A percentile compares a stretch with the other conserved stretches of the same genome.
These are phyloP conservation scores for Polychytrium aggregatum DNA, from an alignment of 192 early-diverging fungal genomes.

Conservation along the genomic window DNA sequence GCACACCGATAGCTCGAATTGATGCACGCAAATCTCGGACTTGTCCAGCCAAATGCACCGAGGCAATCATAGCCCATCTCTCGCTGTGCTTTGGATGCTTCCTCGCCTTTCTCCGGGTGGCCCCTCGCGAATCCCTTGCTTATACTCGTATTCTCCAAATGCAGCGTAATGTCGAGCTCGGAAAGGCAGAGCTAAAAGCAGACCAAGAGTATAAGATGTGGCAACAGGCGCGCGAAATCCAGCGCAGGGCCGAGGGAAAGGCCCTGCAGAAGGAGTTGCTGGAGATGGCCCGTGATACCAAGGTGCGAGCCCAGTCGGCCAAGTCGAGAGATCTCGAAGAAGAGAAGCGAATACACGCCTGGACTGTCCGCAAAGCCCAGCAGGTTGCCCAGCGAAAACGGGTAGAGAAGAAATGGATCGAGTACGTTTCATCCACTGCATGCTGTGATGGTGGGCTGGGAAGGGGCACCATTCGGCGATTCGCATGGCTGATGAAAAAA, in stretches of 20 bases:
- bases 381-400: slow-evolving; percentile 21
- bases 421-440: slow-evolving; percentile 8
- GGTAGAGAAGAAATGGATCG: slow-evolving; percentile 20
- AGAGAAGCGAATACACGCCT: slow-evolving; percentile 13
- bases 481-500: too few relatives aligned
- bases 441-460: neutral
- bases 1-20: neutral
- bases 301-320: neutral
- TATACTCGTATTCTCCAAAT: neutral
- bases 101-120: neutral
- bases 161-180: neutral
- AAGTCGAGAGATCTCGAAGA: slow-evolving; percentile 8
- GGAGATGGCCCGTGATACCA: neutral
- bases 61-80: neutral
- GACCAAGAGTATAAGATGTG: slow-evolving; percentile 2
- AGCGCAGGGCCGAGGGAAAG: neutral
- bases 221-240: neutral
- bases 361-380: slow-evolving; percentile 16
- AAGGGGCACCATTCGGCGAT: too few relatives aligned
- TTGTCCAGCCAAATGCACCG: too few relatives aligned
- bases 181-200: neutral
- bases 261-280: slow-evolving; percentile 8
- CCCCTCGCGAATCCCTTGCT: neutral
- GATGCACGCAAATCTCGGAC: neutral
- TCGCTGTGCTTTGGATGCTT: too few relatives aligned